A percentile compares a stretch with the other conserved stretches of the same genome.
Conservation (phyloP, 169 alveolate genomes). For the Fabrea salina region DNA sequence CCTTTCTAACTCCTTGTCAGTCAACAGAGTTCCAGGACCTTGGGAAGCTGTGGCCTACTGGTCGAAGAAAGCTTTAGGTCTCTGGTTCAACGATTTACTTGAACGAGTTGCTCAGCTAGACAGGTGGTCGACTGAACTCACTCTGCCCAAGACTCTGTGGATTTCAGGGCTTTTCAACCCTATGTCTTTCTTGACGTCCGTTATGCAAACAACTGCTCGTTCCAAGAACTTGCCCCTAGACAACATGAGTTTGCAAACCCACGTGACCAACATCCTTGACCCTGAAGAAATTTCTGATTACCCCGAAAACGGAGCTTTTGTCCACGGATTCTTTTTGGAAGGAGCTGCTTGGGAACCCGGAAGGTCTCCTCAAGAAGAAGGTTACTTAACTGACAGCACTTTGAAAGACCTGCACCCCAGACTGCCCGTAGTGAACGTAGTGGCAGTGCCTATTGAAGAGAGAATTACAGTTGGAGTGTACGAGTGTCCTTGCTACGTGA, state of each 20-base stretch:
- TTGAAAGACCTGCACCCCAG: conserved; percentile 88
- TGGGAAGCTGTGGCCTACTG: conserved; percentile 90
- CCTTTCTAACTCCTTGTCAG: conserved; percentile 66
- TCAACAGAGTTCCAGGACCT: conserved; percentile 82
- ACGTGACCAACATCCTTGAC: conserved; percentile 29
- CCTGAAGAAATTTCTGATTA: conserved; percentile 72
- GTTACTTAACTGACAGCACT: conserved; percentile 85
- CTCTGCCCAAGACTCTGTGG: conserved; percentile 82
- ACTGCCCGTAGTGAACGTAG: conserved; percentile 88
- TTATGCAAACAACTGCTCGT: conserved; percentile 92
- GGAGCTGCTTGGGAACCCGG: conserved; percentile 95
- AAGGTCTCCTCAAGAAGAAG: conserved; percentile 85
- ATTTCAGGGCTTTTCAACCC: conserved; percentile 93
- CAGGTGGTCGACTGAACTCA: conserved; percentile 82
- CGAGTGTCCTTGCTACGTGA: conserved; percentile 90
- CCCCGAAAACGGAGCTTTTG: conserved; percentile 87
- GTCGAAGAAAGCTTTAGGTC: conserved; percentile 86
- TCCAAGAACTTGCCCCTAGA: conserved; percentile 86
- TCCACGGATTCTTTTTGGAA: conserved; percentile 89
- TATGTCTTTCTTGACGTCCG: conserved; percentile 94
- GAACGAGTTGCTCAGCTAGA: conserved; percentile 84
- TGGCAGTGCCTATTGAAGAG: conserved; percentile 82
- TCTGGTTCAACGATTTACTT: conserved; percentile 87
- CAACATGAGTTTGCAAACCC: conserved; percentile 73
- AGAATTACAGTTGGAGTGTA: conserved; percentile 81